Conservation (phyloP, 768 basidiomycete genomes). For the Auricularia cornea region DNA sequence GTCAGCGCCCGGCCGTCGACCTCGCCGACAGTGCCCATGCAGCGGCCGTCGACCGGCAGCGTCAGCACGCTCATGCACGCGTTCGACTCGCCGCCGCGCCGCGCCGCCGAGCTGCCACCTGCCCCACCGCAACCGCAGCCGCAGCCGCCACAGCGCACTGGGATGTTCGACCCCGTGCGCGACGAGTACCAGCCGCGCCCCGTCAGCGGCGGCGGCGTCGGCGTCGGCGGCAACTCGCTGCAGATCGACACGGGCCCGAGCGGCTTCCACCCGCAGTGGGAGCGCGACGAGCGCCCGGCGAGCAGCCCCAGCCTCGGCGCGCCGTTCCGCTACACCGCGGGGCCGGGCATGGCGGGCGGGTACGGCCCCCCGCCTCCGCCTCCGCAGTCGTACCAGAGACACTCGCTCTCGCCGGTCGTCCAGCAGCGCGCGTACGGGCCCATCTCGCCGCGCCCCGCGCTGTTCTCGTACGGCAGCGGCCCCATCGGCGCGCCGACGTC, state of each 20-base stretch:
- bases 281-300: not conserved
- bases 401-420: not conserved
- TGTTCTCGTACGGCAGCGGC: not conserved
- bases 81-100: not conserved
- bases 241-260: not conserved
- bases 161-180: no score
- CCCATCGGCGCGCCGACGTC: not conserved
- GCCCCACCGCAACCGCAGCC: not conserved
- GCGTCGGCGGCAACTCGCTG: not conserved
- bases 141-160: not conserved
- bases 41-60: not conserved
- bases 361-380: not conserved
- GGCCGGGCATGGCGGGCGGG: not conserved
- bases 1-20: not conserved
- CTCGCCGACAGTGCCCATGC: not conserved
- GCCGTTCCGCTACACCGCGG: not conserved
- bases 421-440: not conserved
- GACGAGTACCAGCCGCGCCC: no score
- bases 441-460: not conserved
- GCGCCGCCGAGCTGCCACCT: not conserved
- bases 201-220: no score
- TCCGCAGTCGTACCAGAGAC: not conserved
- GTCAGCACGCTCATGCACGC: not conserved
- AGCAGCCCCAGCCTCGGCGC: not conserved
- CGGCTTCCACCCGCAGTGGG: slow-evolving; percentile 1